Evolutionary conservation across 495 filamentous ascomycete genomes (phyloP), one percentile per base, ranked within the genome.

Genomic region (Talaromyces nanjingensis): DNA sequence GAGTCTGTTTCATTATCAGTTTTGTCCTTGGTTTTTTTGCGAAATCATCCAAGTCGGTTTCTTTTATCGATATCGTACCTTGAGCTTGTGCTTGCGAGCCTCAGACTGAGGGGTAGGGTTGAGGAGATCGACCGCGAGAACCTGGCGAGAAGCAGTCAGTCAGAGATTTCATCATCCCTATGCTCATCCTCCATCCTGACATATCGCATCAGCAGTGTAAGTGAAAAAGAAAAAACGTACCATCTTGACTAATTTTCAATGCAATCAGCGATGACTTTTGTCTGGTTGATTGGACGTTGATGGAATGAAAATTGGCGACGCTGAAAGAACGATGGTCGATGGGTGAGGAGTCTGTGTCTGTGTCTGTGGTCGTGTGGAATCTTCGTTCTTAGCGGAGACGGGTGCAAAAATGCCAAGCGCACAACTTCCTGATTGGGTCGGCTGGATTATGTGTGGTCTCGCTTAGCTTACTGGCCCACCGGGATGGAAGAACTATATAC

Each of bases 41-140:
- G 57, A 59, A 27, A 27, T 27, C 4, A 27, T 27, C 27, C 27
- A 27, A 4, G 27, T 27, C 3, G 27, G 27, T 27, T 47, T 34
- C 22, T 54, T 59, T 73, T 81, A 73, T 64, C 24, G 22, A 27
- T 31, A 24, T 59, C 56, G 56, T 89, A 96, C 93, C 93, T 98
- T 98, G 71, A 98, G 89, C 90, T 98, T 98, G 88, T 98, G 94
- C 87, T 96, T 97, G 80, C 91, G 87, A 67, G 91, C 92, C 88
- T 98, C 94, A 73, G 92, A 86, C 75, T 90, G 90, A 76, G 94
- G 92, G 74, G 87, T 89, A 72, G 94, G 94, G 88, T 98, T 97
- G 80, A 98, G 90, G 70, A 98, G 93, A 88, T 98, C 94, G 85
- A 97, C 89, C 80, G 94, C 93, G 87, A 98, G 92, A 93, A 97